Evolutionary conservation across 345 rosid genomes (phyloP), one percentile per base, ranked within the genome.

Genomic region (Erysimum cheiranthoides): DNA sequence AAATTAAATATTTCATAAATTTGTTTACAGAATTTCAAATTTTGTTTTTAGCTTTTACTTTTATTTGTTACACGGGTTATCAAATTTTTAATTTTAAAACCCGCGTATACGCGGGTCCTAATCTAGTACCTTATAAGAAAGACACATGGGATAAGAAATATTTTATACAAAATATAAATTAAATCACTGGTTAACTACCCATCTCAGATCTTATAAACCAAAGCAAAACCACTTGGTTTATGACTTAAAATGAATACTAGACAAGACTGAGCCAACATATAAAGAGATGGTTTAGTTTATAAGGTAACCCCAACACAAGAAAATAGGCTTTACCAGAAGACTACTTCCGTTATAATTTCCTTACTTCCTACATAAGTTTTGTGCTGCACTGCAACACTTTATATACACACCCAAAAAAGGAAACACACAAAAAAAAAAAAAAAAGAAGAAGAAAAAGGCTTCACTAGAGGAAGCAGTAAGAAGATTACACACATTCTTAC

Each of bases 401-500:
- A 28, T 18, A 58, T 47, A 38, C 42, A 38, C 42, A 73, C 46
- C 30, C 30, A 38, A 39, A 72, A 57, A 13, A 43, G 47, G 47
- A 16, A 43, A 13, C 6, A 13, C 18, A 6, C 5, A 13, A 5
- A 12, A 5, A 42, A 14, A 0, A 13, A 14, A 42, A 42, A 42
- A 5, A 5, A 40, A 40, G n/a, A 40, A 40, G n/a, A 40, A 4
- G 47, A 0, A 10, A 11, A 45, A 45, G 32, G 62, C 70, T 38
- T n/a, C 51, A 61, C 51, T n/a, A n/a, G 66, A 49, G 30, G 56
- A 58, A 46, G 16, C 61, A 12, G n/a, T 25, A 5, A n/a, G 28
- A 18, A n/a, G 18, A 59, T 35, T 58, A 71, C 53, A 42, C 32
- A 63, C 45, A 58, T 72, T 51, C 30, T 34, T 65, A 66, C 30